phyloP scores from a whole-genome alignment of 495 filamentous ascomycete genomes.

The Trichoderma reesei region DNA sequence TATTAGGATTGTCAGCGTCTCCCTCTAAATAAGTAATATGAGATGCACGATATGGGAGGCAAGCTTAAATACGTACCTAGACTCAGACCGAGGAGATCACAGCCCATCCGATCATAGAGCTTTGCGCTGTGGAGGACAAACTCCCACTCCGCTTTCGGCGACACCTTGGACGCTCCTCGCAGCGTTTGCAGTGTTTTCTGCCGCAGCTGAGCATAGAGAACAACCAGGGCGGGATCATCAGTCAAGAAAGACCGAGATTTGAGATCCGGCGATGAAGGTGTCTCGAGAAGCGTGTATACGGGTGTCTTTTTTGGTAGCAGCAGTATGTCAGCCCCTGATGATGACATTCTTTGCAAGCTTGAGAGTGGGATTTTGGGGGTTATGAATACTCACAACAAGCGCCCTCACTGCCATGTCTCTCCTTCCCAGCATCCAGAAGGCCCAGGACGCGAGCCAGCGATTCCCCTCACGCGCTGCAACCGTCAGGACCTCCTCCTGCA shows the following conservation, averaged over 20 bases:
- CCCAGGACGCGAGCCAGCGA: constrained; percentile 92
- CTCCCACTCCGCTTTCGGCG: constrained; percentile 70
- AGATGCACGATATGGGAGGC: not conserved
- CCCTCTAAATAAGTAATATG: not conserved
- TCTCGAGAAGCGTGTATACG: constrained; percentile 59
- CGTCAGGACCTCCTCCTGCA: constrained; percentile 71
- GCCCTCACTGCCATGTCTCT: constrained; percentile 78
- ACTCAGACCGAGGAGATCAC: constrained; percentile 84
- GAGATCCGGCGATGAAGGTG: constrained; percentile 48
- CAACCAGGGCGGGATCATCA: constrained; percentile 79
- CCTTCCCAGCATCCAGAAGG: constrained; percentile 83
- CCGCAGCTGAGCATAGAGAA: constrained; percentile 79
- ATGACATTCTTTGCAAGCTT: constrained; percentile 5
- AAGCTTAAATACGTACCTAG: constrained; percentile 38
- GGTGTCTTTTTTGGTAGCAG: too few relatives aligned
- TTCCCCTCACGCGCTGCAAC: constrained; percentile 74
- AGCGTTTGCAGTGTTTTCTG: constrained; percentile 80
- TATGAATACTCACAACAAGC: constrained; percentile 47
- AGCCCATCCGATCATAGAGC: constrained; percentile 90
- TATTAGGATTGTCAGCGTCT: constrained; percentile 11
- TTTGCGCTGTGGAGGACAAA: constrained; percentile 85
- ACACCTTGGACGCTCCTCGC: constrained; percentile 73
- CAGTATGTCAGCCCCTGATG: not conserved
- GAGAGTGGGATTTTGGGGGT: too few relatives aligned
- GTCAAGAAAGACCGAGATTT: constrained; percentile 71